phyloP scores from a whole-genome alignment of 1,284 basidiomycete genomes.

The Salmacisia buchloeana region DNA sequence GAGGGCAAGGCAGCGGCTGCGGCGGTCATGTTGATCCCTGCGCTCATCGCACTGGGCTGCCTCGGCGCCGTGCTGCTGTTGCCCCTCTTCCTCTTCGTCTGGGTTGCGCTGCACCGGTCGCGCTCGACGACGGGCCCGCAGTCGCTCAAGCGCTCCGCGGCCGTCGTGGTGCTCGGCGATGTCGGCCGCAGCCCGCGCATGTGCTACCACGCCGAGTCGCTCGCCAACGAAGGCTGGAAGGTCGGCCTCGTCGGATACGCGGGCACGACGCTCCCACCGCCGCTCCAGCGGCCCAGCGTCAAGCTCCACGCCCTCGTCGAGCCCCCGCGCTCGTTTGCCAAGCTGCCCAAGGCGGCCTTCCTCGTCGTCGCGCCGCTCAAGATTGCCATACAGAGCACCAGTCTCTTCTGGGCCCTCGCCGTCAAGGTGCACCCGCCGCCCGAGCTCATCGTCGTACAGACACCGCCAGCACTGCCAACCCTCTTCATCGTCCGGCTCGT shows the following conservation, averaged over 20 bases:
- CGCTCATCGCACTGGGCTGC: background rate
- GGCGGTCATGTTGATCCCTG: constrained; percentile 7
- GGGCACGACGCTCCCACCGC: constrained; percentile 57
- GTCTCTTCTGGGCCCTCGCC: constrained; percentile 37
- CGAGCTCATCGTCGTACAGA: constrained; percentile 84
- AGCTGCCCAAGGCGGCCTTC: constrained; percentile 62
- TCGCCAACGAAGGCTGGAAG: constrained; percentile 72
- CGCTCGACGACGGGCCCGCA: constrained; percentile 11
- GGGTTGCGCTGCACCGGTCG: constrained; percentile 29
- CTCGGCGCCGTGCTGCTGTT: constrained; percentile 12
- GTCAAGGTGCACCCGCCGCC: constrained; percentile 64
- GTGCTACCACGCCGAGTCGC: constrained; percentile 96
- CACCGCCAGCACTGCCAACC: constrained; percentile 93
- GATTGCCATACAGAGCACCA: constrained; percentile 53
- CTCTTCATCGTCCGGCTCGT: constrained; percentile 77
- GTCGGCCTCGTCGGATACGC: constrained; percentile 80
- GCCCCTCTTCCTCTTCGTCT: constrained; percentile 31
- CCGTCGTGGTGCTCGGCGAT: constrained; percentile 88
- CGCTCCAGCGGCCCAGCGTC: constrained; percentile 24
- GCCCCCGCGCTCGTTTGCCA: constrained; percentile 59
- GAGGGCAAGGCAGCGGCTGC: too few relatives aligned
- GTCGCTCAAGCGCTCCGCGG: constrained; percentile 55
- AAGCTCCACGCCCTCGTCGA: constrained; percentile 58
- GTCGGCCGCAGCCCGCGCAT: constrained; percentile 91
- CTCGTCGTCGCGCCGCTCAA: constrained; percentile 73